Conservation (phyloP, 345 rosid species). For the Corchorus olitorius region DNA sequence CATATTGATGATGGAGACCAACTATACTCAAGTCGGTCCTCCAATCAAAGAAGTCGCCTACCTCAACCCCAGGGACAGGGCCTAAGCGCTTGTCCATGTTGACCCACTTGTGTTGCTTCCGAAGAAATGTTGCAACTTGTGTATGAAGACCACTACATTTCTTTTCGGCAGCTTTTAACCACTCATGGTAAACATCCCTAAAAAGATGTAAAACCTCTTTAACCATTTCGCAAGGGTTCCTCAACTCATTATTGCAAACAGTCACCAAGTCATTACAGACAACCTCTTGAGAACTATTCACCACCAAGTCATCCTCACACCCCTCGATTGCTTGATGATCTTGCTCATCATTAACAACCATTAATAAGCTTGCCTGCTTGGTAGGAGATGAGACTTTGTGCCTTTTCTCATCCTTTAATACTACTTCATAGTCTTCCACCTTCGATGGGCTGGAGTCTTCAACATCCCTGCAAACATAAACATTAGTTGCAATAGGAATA, state of each 20-base stretch:
- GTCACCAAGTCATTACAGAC: neutral
- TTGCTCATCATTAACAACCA: neutral
- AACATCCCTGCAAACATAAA: neutral
- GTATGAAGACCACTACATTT: constrained; percentile 33
- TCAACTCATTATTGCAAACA: neutral
- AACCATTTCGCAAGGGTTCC: constrained; percentile 50
- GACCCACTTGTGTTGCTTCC: constrained; percentile 40
- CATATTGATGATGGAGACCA: constrained; percentile 66
- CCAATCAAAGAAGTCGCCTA: constrained; percentile 79
- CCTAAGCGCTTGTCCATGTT: constrained; percentile 56
- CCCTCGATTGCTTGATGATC: neutral
- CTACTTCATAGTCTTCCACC: neutral
- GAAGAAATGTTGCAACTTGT: constrained; percentile 53
- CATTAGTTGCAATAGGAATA: neutral
- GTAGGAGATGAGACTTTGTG: neutral
- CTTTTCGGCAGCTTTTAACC: constrained; percentile 44
- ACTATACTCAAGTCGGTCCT: constrained; percentile 64
- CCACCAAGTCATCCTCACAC: neutral
- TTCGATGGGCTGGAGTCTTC: neutral
- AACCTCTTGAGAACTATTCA: neutral
- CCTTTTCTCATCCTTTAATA: neutral
- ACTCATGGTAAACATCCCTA: constrained; percentile 54
- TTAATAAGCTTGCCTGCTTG: neutral
- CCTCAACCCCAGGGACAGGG: constrained; percentile 67
- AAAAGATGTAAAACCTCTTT: constrained; percentile 71